Evolutionary conservation across 257 asterid species (phyloP).

Genomic region (Ilex aquifolium): DNA sequence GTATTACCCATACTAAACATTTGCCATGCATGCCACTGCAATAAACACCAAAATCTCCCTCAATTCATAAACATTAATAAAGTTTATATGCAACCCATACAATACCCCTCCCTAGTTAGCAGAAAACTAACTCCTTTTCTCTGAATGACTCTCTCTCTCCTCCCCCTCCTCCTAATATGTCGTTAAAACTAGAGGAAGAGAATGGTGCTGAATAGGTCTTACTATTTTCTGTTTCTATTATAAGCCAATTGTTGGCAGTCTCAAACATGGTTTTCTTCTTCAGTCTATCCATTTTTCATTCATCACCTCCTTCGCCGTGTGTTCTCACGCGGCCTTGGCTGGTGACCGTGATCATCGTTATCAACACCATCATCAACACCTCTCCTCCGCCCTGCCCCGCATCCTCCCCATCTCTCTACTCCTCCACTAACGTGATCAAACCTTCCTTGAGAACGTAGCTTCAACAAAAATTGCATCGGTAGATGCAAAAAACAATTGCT

Average conservation of each 20-base stretch:
- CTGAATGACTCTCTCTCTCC: background rate
- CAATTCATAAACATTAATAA: background rate
- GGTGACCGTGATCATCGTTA: background rate
- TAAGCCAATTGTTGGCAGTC: background rate
- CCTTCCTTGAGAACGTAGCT: too few species aligned
- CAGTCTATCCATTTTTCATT: background rate
- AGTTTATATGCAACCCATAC: background rate
- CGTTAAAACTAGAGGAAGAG: background rate
- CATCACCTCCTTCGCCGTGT: slow-evolving; percentile 5
- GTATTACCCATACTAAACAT: background rate
- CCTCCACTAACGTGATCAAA: too few species aligned
- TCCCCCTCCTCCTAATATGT: background rate
- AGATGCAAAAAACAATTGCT: too few species aligned
- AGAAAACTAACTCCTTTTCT: background rate
- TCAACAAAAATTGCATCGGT: too few species aligned
- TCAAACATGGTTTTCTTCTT: background rate
- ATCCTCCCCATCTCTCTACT: too few species aligned
- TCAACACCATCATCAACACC: too few species aligned
- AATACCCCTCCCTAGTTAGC: background rate
- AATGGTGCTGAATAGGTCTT: background rate
- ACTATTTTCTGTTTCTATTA: background rate
- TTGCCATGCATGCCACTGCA: background rate
- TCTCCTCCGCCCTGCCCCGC: too few species aligned
- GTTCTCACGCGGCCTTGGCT: slow-evolving; percentile 1
- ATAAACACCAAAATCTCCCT: background rate